Percentiles rank a stretch among this genome's conserved stretches.
Evolutionary conservation across 2,329 filamentous ascomycete genomes (phyloP).

Genomic region (Cordyceps fumosorosea): DNA sequence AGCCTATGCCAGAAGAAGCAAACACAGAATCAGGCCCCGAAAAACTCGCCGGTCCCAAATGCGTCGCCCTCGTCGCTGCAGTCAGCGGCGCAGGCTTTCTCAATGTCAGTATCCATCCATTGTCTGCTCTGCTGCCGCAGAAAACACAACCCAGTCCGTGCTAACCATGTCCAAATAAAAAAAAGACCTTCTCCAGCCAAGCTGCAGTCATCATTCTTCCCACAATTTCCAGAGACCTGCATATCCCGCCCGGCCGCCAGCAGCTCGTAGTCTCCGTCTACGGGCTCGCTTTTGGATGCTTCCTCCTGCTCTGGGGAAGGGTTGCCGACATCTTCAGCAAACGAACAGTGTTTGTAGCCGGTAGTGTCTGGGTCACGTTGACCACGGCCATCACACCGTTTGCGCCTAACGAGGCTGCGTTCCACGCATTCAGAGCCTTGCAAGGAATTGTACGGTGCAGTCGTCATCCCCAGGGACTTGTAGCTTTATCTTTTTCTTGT

Average conservation of each 20-base stretch:
- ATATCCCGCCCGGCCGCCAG: constrained; percentile 44
- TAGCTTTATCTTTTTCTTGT: too few species aligned
- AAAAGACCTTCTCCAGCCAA: constrained; percentile 46
- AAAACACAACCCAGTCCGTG: too few species aligned
- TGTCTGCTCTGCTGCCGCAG: too few species aligned
- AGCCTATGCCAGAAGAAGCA: too few species aligned
- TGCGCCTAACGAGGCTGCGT: constrained; percentile 53
- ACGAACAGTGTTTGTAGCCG: constrained; percentile 51
- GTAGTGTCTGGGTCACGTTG: constrained; percentile 49
- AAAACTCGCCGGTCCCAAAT: not conserved
- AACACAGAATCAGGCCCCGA: not conserved
- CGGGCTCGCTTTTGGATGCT: constrained; percentile 53
- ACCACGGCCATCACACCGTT: constrained; percentile 51
- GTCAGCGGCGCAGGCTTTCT: not conserved
- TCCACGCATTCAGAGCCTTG: constrained; percentile 54
- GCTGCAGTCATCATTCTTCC: constrained; percentile 54
- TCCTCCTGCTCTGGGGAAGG: constrained; percentile 53
- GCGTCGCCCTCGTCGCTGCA: not conserved
- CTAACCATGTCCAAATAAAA: not conserved
- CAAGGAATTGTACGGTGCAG: constrained; percentile 40
- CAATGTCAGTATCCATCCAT: not conserved
- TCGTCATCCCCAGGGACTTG: not conserved
- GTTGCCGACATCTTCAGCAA: constrained; percentile 56
- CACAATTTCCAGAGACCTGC: constrained; percentile 43
- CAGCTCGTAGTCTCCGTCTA: constrained; percentile 58